These are phyloP conservation scores for Clonostachys byssicola DNA, from an alignment of 2,329 filamentous ascomycete species.

Conservation along the genomic window DNA sequence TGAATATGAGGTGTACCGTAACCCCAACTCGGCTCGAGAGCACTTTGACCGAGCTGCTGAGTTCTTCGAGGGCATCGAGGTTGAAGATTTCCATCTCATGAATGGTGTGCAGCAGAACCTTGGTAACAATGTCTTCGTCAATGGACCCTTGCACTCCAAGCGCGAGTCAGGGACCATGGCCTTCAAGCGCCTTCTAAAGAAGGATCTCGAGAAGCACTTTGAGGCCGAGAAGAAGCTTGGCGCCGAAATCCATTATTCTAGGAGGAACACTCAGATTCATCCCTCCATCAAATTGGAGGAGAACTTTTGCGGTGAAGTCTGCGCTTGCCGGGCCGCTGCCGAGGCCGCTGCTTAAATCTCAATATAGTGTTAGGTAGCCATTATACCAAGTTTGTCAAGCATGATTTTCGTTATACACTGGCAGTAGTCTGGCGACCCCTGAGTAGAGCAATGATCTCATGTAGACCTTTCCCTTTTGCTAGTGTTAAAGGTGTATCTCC, in stretches of 20 bases:
- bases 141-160: constrained; percentile 43
- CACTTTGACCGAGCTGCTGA: constrained; percentile 38
- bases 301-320: background rate
- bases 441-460: too few relatives aligned
- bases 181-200: background rate
- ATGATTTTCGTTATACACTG: too few relatives aligned
- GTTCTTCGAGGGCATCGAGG: constrained; percentile 46
- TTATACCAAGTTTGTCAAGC: background rate
- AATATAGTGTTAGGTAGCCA: background rate
- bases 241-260: background rate
- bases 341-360: background rate
- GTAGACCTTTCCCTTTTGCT: too few relatives aligned
- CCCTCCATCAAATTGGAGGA: background rate
- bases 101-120: constrained; percentile 44
- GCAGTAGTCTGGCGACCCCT: too few relatives aligned
- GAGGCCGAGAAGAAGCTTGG: background rate
- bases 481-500: too few relatives aligned
- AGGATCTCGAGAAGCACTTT: background rate
- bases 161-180: constrained; percentile 1
- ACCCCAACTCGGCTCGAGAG: constrained; percentile 37
- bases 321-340: background rate
- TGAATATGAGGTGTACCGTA: constrained; percentile 38
- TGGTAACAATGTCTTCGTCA: constrained; percentile 42
- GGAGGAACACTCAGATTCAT: background rate
- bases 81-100: constrained; percentile 46